Percentiles rank a stretch among this genome's conserved stretches.
phyloP scores from a whole-genome alignment of 208 protist species.

The Phytomonas sp. region DNA sequence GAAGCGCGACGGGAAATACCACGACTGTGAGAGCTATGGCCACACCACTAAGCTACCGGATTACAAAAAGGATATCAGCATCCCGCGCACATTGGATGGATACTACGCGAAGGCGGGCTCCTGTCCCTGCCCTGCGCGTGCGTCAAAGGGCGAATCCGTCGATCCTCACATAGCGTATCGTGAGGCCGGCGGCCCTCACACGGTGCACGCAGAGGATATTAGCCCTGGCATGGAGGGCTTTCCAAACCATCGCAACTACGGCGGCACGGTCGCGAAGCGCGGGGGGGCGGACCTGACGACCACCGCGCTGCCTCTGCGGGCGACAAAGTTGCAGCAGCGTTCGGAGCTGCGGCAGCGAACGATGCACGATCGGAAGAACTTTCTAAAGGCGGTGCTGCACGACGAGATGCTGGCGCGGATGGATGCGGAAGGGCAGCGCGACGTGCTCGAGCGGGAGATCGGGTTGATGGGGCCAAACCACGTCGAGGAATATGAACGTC shows the following conservation, averaged over 20 bases:
- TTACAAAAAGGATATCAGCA: constrained; percentile 50
- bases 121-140: constrained; percentile 40
- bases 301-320: constrained; percentile 17
- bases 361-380: constrained; percentile 66
- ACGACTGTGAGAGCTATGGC: constrained; percentile 58
- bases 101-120: constrained; percentile 44
- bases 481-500: constrained; percentile 32
- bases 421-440: constrained; percentile 42
- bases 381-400: constrained; percentile 53
- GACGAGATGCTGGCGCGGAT: constrained; percentile 63
- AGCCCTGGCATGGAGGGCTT: constrained; percentile 16
- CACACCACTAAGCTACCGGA: constrained; percentile 43
- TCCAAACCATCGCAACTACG: constrained; percentile 66
- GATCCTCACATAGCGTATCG: constrained; percentile 26
- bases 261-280: constrained; percentile 40
- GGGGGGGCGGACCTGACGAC: constrained; percentile 23
- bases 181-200: constrained; percentile 27
- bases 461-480: constrained; percentile 48
- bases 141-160: constrained; percentile 6
- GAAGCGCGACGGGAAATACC: constrained; percentile 23
- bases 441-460: constrained; percentile 31
- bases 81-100: constrained; percentile 54
- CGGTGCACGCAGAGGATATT: constrained; percentile 15
- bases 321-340: constrained; percentile 20
- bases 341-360: constrained; percentile 19